Conservation (phyloP, 176 grass and related monocot genomes). For the Hordeum vulgare region MorexV3_pseudomolecules_assembly NC_058518.1:444180697-444181196, state of each 20-base stretch:
- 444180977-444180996: not conserved
- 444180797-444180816: not conserved
- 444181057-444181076: no score
- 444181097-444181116: not conserved
- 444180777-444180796: not conserved
- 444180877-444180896: not conserved
- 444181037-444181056: no score
- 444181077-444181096: no score
- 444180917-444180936: no score
- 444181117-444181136: not conserved
- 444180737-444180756: not conserved
- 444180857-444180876: not conserved
- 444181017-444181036: no score
- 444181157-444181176: not conserved
- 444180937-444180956: not conserved
- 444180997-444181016: no score
- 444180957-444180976: not conserved
- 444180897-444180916: no score
- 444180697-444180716: conserved; percentile 21
- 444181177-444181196: not conserved
- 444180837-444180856: not conserved
- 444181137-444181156: not conserved
- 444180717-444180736: conserved; percentile 1
- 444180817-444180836: no score
- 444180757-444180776: no score